phyloP scores from a whole-genome alignment of 2,329 filamentous ascomycete species.

The Chrysoporthe deuterocubensis region DNA sequence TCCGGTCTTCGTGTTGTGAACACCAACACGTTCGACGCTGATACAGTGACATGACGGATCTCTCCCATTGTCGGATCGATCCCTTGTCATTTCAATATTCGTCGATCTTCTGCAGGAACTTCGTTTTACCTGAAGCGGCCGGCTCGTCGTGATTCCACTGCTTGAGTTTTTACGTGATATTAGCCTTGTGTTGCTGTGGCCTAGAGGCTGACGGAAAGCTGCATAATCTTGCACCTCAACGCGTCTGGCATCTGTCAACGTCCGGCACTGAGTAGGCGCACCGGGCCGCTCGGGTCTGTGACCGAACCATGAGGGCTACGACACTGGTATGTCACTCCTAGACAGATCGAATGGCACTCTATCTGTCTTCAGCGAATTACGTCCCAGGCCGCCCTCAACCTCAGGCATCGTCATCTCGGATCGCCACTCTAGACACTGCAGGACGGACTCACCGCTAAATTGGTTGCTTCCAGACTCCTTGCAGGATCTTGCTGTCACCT shows the following conservation, averaged over 20 bases:
- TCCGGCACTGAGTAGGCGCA: conserved; percentile 11
- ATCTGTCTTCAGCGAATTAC: too few relatives aligned
- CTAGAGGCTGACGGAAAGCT: conserved; percentile 19
- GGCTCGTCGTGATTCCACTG: conserved; percentile 13
- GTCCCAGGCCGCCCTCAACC: background rate
- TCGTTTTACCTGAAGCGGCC: conserved; percentile 19
- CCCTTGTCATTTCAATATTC: background rate
- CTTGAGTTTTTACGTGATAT: background rate
- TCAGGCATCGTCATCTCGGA: background rate
- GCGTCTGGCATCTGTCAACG: conserved; percentile 25
- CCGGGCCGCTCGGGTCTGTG: conserved; percentile 16
- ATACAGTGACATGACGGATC: conserved; percentile 9
- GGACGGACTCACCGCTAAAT: conserved; percentile 5
- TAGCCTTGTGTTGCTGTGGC: conserved; percentile 2
- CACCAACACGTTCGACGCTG: conserved; percentile 3
- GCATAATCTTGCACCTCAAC: conserved; percentile 27
- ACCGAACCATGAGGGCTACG: background rate
- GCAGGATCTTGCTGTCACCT: conserved; percentile 13
- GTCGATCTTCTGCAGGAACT: background rate
- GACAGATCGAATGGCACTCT: background rate
- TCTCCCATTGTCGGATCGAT: background rate
- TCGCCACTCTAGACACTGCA: conserved; percentile 5
- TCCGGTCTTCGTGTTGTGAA: too few relatives aligned
- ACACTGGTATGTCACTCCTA: background rate
- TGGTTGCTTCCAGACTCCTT: background rate